Conservation (phyloP, 225 moss, liverwort and hornwort genomes). For the Physcomitrium patens region DNA sequence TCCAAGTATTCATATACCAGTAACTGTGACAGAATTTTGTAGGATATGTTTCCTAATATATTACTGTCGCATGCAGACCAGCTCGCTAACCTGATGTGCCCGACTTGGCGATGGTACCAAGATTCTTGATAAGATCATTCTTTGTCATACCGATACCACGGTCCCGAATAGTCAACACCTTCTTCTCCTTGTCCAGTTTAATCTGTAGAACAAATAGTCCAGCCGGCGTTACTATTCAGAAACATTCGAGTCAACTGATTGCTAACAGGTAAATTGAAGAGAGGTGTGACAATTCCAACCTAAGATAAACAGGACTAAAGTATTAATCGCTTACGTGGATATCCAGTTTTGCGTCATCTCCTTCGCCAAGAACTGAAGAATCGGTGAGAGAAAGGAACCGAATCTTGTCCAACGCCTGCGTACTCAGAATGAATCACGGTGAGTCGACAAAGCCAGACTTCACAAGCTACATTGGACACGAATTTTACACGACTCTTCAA, state of each 20-base stretch:
- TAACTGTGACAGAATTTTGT: too few relatives aligned
- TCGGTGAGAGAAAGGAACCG: slow-evolving; percentile 91
- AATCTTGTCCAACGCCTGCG: slow-evolving; percentile 98
- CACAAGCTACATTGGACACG: background rate
- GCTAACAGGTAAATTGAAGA: background rate
- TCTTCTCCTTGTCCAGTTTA: slow-evolving; percentile 85
- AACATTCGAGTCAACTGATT: background rate
- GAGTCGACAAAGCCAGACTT: background rate
- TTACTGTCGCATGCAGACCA: too few relatives aligned
- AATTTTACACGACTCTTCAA: too few relatives aligned
- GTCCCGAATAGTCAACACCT: slow-evolving; percentile 74
- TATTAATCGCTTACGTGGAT: slow-evolving; percentile 55
- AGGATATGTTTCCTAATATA: too few relatives aligned
- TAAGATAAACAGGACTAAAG: background rate
- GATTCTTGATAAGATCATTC: slow-evolving; percentile 87
- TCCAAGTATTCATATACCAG: too few relatives aligned
- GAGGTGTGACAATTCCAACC: background rate
- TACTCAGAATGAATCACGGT: background rate
- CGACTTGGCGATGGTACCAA: slow-evolving; percentile 99
- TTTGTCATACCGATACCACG: slow-evolving; percentile 96
- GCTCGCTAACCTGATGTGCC: slow-evolving; percentile 84
- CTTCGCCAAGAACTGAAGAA: slow-evolving; percentile 78
- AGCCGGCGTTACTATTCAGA: background rate
- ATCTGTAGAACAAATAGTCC: slow-evolving; percentile 55
- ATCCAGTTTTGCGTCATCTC: slow-evolving; percentile 80